These are phyloP conservation scores for Epichloe gansuensis DNA, from an alignment of 2,329 filamentous ascomycete species.

Conservation along the genomic window DNA sequence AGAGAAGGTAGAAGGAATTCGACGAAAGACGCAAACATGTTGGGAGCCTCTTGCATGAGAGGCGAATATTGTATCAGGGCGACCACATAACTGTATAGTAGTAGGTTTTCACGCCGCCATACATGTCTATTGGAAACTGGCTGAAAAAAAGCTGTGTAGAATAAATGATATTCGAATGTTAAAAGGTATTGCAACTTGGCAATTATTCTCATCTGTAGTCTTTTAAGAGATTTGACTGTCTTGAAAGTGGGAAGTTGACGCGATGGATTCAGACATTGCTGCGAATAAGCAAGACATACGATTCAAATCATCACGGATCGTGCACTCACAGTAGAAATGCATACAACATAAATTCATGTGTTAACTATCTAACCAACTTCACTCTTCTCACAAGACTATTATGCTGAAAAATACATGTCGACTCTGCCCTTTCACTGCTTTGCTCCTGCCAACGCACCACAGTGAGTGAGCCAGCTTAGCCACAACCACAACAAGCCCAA, in stretches of 20 bases:
- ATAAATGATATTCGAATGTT: neutral
- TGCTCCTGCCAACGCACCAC: neutral
- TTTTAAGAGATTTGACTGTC: no score
- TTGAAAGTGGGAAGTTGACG: no score
- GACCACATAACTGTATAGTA: neutral
- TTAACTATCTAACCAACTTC: neutral
- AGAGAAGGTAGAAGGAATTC: slow-evolving; percentile 13
- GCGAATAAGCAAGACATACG: no score
- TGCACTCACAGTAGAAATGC: no score
- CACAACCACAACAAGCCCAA: neutral
- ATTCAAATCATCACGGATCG: no score
- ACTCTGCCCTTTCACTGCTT: neutral
- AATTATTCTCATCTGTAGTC: neutral
- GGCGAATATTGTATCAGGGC: no score
- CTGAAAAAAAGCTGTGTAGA: neutral
- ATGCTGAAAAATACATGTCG: neutral
- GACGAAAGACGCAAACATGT: no score
- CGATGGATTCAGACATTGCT: no score
- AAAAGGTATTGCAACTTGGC: neutral
- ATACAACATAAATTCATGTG: neutral
- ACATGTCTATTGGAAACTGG: neutral
- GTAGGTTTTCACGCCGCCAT: neutral
- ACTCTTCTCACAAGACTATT: neutral
- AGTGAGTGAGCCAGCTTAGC: neutral
- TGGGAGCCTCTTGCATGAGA: no score